Evolutionary conservation across 2,329 filamentous ascomycete genomes (phyloP), one percentile per base, ranked within the genome.

Genomic region (Apiospora pterosperma): DNA sequence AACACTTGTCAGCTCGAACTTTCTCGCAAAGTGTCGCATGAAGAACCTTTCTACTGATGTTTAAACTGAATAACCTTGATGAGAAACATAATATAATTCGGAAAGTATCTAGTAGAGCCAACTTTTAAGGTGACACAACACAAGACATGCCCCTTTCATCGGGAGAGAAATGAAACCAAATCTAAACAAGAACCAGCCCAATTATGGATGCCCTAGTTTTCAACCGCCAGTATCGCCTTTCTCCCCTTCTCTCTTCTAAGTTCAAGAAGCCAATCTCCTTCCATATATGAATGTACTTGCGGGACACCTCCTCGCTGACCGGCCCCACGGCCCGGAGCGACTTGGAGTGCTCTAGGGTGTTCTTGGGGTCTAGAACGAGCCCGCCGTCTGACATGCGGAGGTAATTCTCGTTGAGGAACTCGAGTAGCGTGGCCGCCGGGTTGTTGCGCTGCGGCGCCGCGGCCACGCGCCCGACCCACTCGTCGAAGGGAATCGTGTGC

Each of bases 361-460:
- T 70, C 39, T 61, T 64, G 59, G 72, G 73, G 38, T 71, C 71
- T 60, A 76, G 65, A 16, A 76, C 41, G 34, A 76, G 55, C 1
- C 73, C 73, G 16, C 73, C 75, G 36, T 71, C 75, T 1, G 68
- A 69, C 73, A 76, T 76, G 31, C 73, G 68, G 25, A 68, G 23
- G 48, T 73, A 77, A 60, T 75, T 67, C 44, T 67, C 65, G 14
- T 73, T 70, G 25, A 76, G 65, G 64, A 77, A 77, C 36, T 75
- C 74, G 12, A 72, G 58, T 58, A 75, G 42, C 39, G 65, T 34
- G 25, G 63, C 65, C 0, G 72, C 74, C 5, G 74, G 74, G 58
- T 76, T 76, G 39, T 71, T 70, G 10, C 61, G 65, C 8, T 62
- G 62, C 21, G 69, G 66, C 34, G 66, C 69, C 41, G 65, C 61